phyloP scores from a whole-genome alignment of 73 alveolate species.

The Tetrahymena borealis region DNA sequence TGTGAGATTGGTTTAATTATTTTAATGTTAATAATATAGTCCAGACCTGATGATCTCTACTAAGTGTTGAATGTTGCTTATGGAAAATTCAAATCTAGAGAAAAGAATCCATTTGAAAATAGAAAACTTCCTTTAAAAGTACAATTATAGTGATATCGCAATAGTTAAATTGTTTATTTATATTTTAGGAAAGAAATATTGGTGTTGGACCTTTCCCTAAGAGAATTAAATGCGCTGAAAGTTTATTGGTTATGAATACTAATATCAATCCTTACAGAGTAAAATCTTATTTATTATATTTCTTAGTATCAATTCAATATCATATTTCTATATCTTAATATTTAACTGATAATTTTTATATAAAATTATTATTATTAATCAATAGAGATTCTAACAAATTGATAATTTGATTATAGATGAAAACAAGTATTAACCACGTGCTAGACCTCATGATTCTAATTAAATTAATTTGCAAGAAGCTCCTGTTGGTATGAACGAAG shows the following conservation, averaged over 20 bases:
- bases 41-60: not conserved
- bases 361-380: not conserved
- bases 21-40: not conserved
- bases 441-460: not conserved
- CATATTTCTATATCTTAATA: no score
- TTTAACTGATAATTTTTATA: no score
- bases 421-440: not conserved
- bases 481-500: not conserved
- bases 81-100: not conserved
- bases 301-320: no score
- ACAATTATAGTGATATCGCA: not conserved
- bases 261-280: not conserved
- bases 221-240: not conserved
- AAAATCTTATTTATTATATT: not conserved
- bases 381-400: not conserved
- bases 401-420: not conserved
- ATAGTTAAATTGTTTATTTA: not conserved
- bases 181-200: not conserved
- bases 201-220: not conserved
- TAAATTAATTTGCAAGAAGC: not conserved
- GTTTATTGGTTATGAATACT: not conserved
- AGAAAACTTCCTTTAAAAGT: constrained; percentile 1
- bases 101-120: not conserved
- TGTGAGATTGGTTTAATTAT: not conserved
- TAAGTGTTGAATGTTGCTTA: not conserved